Evolutionary conservation across 176 grass and related monocot species (phyloP).

Genomic region (Puya raimondii): DNA sequence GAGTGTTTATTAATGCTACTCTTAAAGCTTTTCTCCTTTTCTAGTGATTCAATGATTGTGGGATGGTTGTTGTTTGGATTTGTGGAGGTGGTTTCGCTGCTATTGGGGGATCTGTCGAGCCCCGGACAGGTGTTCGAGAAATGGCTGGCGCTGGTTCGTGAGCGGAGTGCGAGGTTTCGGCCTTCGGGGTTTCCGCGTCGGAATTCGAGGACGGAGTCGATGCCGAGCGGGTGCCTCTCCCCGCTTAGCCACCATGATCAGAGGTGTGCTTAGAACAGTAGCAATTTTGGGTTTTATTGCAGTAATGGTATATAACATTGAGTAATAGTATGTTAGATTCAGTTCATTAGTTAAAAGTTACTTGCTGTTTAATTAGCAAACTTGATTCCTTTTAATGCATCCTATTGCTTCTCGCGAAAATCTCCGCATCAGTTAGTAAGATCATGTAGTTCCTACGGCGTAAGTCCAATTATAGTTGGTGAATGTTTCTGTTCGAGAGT

Average conservation of each 20-base stretch:
- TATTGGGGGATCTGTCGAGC: slow-evolving; percentile 51
- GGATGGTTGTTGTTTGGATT: background rate
- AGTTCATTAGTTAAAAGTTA: too few species aligned
- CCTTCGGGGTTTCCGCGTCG: slow-evolving; percentile 69
- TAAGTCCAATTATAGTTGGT: too few species aligned
- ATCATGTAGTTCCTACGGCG: too few species aligned
- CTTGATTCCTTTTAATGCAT: too few species aligned
- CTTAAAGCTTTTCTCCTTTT: background rate
- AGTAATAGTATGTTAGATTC: too few species aligned
- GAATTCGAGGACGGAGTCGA: slow-evolving; percentile 48
- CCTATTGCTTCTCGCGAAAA: too few species aligned
- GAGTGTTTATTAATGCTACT: background rate
- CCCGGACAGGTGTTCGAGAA: slow-evolving; percentile 61
- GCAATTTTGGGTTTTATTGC: background rate
- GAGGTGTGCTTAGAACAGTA: slow-evolving; percentile 32
- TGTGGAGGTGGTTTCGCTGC: slow-evolving; percentile 65
- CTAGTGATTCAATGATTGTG: background rate
- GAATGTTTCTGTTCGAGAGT: too few species aligned
- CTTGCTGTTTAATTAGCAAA: too few species aligned
- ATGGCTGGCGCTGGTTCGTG: slow-evolving; percentile 84
- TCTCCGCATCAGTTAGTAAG: too few species aligned
- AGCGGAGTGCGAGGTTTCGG: slow-evolving; percentile 45
- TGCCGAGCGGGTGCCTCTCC: slow-evolving; percentile 58
- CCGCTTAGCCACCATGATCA: slow-evolving; percentile 32
- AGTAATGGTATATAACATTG: background rate